Conservation (phyloP, 768 basidiomycete species). For the Naganishia randhawae region DNA sequence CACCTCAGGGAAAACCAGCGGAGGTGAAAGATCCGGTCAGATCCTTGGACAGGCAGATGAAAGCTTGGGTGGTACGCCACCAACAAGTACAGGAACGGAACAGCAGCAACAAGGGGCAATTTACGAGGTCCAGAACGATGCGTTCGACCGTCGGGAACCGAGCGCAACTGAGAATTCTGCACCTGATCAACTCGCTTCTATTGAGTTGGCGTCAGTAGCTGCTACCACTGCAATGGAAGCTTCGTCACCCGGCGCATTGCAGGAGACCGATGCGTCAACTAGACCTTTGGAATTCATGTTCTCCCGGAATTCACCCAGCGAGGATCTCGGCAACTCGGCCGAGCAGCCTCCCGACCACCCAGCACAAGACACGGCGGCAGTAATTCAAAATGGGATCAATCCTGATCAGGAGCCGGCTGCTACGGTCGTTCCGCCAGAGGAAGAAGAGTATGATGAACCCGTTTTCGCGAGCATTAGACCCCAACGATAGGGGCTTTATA, state of each 20-base stretch:
- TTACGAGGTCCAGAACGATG: neutral
- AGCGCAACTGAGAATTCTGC: neutral
- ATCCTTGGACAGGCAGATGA: neutral
- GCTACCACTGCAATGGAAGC: neutral
- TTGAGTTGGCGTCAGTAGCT: neutral
- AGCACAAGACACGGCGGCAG: neutral
- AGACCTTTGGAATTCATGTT: conserved; percentile 13
- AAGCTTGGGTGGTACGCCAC: neutral
- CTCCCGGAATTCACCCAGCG: neutral
- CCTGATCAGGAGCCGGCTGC: neutral
- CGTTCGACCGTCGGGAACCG: neutral
- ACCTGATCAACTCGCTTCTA: neutral
- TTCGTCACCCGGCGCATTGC: neutral
- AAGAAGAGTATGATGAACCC: conserved; percentile 11
- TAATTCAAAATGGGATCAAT: neutral
- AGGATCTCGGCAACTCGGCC: neutral
- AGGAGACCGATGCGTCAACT: neutral
- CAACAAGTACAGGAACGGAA: neutral
- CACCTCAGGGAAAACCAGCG: neutral
- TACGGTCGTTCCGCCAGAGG: neutral
- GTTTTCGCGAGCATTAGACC: conserved; percentile 11
- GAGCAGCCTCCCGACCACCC: neutral
- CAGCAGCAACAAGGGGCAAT: neutral
- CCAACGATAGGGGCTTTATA: neutral
- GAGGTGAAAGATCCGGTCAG: neutral